Conservation (phyloP, 805 yeast species). For the Kregervanrija delftensis region DNA sequence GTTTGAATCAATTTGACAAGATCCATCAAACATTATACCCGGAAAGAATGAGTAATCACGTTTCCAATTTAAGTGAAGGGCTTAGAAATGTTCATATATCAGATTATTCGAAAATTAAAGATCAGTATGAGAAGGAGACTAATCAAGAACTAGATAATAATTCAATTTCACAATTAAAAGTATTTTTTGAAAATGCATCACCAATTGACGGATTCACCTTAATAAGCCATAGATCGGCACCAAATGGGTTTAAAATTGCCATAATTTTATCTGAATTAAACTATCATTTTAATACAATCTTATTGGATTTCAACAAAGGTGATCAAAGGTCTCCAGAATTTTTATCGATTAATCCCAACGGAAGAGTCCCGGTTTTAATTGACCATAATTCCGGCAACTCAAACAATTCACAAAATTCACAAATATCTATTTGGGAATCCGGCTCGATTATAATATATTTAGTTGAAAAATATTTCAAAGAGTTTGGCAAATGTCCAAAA, state of each 20-base stretch:
- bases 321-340: conserved; percentile 94
- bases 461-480: conserved; percentile 59
- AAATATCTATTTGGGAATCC: conserved; percentile 87
- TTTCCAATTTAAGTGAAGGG: background rate
- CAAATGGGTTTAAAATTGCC: conserved; percentile 94
- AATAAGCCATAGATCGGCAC: conserved; percentile 80
- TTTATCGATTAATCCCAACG: conserved; percentile 91
- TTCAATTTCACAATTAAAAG: conserved; percentile 46
- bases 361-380: conserved; percentile 88
- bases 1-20: too few relatives aligned
- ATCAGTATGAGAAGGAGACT: conserved; percentile 1
- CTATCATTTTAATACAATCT: conserved; percentile 70
- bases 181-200: conserved; percentile 57
- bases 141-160: background rate
- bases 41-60: too few relatives aligned
- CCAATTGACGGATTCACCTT: conserved; percentile 81
- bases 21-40: too few relatives aligned
- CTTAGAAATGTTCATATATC: background rate
- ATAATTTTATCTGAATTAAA: conserved; percentile 80
- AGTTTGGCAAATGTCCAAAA: conserved; percentile 55
- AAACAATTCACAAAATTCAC: conserved; percentile 32
- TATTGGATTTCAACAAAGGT: conserved; percentile 78
- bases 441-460: conserved; percentile 86
- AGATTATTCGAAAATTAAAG: background rate
- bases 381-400: conserved; percentile 56